These are phyloP conservation scores for Colletotrichum limetticola DNA, from an alignment of 2,329 filamentous ascomycete species.

Conservation along the genomic window DNA sequence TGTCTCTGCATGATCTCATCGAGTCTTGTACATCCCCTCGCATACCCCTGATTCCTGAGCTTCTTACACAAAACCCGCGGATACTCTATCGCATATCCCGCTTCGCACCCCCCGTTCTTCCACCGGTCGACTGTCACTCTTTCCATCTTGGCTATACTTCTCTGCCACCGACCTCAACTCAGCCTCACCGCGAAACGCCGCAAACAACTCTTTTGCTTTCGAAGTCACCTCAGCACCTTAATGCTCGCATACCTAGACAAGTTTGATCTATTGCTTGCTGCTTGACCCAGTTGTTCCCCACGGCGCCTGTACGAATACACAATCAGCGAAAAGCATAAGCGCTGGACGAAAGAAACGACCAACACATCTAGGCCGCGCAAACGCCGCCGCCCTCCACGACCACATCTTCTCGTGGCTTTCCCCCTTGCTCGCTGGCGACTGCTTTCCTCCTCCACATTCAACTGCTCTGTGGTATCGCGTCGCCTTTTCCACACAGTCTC, in stretches of 20 bases:
- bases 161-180: slow-evolving; percentile 7
- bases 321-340: slow-evolving; percentile 25
- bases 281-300: slow-evolving; percentile 2
- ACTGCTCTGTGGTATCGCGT: neutral
- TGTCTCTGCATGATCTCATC: slow-evolving; percentile 11
- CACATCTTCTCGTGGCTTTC: slow-evolving; percentile 18
- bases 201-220: slow-evolving; percentile 2
- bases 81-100: slow-evolving; percentile 26
- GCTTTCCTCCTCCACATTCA: slow-evolving; percentile 1
- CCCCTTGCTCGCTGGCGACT: slow-evolving; percentile 11
- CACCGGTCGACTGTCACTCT: slow-evolving; percentile 16
- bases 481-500: neutral
- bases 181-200: slow-evolving; percentile 14
- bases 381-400: slow-evolving; percentile 13
- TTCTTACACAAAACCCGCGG: slow-evolving; percentile 21
- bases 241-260: neutral
- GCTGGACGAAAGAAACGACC: slow-evolving; percentile 28
- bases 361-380: slow-evolving; percentile 6
- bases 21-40: slow-evolving; percentile 1
- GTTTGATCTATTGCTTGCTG: slow-evolving; percentile 1
- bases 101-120: slow-evolving; percentile 10
- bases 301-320: neutral
- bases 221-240: neutral
- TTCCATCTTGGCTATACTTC: slow-evolving; percentile 11
- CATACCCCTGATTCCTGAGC: neutral